Conservation (phyloP, 2,329 filamentous ascomycete species). For the Tolypocladium nubicola region DNA sequence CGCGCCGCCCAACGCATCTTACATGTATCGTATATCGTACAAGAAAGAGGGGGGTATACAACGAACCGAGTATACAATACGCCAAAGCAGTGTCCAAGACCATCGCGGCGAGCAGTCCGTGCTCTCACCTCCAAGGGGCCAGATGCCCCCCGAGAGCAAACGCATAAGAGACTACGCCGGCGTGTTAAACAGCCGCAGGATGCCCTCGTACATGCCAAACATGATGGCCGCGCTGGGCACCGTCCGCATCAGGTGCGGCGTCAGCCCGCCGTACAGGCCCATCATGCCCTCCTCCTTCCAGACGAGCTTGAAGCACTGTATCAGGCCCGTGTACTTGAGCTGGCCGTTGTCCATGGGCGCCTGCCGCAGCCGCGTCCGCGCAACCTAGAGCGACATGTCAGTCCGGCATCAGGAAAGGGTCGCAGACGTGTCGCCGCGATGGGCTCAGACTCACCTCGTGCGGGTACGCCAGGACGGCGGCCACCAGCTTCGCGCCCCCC, state of each 20-base stretch:
- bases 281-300: constrained; percentile 82
- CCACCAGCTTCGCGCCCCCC: constrained; percentile 75
- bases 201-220: constrained; percentile 76
- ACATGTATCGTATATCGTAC: background rate
- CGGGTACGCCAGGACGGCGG: constrained; percentile 78
- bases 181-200: constrained; percentile 36
- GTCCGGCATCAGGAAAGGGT: background rate
- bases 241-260: constrained; percentile 81
- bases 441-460: constrained; percentile 56
- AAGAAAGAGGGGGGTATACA: background rate
- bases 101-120: background rate
- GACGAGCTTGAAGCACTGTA: constrained; percentile 81
- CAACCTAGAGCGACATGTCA: constrained; percentile 41
- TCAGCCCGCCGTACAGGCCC: constrained; percentile 81
- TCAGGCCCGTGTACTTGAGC: constrained; percentile 77
- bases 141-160: background rate
- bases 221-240: constrained; percentile 92
- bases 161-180: constrained; percentile 13
- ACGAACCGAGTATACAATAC: background rate
- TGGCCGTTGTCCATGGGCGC: constrained; percentile 62
- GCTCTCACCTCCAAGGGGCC: background rate
- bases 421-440: background rate
- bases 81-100: background rate
- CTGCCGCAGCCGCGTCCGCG: constrained; percentile 74
- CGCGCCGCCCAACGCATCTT: background rate